phyloP scores from a whole-genome alignment of 352 stramenopile species.

The Phytopythium helicoides region DNA sequence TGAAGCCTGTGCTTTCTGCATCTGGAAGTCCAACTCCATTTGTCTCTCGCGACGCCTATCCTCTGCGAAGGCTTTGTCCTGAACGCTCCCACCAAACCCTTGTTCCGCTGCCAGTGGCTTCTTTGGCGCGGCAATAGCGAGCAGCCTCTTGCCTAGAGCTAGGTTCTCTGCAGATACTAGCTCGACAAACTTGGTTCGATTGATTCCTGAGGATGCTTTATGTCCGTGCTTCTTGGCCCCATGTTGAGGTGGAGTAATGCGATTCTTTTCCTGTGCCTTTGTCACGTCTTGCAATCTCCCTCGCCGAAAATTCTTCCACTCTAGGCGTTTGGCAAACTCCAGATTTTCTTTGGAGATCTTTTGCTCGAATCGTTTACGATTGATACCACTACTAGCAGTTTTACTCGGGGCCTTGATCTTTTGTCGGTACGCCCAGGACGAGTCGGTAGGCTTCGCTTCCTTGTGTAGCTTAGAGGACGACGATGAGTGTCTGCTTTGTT shows the following conservation, averaged over 20 bases:
- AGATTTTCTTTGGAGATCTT: conserved; percentile 56
- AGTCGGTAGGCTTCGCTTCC: not conserved
- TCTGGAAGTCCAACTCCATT: conserved; percentile 56
- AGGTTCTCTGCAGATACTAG: conserved; percentile 55
- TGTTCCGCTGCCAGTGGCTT: not conserved
- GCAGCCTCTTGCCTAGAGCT: conserved; percentile 43
- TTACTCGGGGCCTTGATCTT: conserved; percentile 2
- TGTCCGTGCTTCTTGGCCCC: conserved; percentile 40
- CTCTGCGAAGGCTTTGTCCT: conserved; percentile 41
- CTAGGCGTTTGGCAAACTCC: conserved; percentile 49
- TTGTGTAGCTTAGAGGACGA: not conserved
- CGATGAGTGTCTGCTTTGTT: not conserved
- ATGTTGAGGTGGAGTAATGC: conserved; percentile 31
- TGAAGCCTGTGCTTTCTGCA: conserved; percentile 56
- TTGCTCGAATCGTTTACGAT: conserved; percentile 50
- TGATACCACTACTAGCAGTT: conserved; percentile 57
- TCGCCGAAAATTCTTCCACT: conserved; percentile 34
- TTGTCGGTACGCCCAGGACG: not conserved
- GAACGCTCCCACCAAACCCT: conserved; percentile 12
- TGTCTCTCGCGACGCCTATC: conserved; percentile 39
- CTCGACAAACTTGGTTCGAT: conserved; percentile 51
- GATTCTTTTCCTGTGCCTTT: conserved; percentile 39
- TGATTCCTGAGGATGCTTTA: conserved; percentile 63
- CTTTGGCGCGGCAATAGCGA: conserved; percentile 28
- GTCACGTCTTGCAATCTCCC: conserved; percentile 22